Base-by-base conservation (phyloP, 106 monocot species). In the Platanthera zijinensis region DNA sequence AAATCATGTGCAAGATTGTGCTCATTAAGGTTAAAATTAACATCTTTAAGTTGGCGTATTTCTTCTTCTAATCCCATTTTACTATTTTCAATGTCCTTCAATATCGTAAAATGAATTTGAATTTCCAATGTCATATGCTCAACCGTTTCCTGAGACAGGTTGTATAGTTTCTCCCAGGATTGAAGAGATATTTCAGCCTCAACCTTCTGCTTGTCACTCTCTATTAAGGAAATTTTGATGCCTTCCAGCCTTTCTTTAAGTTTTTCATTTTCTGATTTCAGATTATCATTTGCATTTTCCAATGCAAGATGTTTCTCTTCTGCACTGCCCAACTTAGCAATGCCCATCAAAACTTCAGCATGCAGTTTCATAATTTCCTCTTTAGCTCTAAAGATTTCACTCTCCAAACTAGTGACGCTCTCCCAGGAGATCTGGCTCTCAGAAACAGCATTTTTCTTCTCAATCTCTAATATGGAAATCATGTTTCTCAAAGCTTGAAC, bases 381-480 rank as follows among this genome's bases (percentile, higher is more conserved):
- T 71, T 80, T 69, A 10, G 74, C 78, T 30, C 5, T 39, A 18
- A 80, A 82, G 48, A 90, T 83, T 71, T 92, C 86, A 76, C 79
- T 69, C 76, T 91, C 92, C 74, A 91, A 78, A 28, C 61, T 78
- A 39, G 74, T 61, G 71, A 99, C 78, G 52, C 76, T 86, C 74
- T 82, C 88, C 69, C 70, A 48, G 18, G 73, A 86, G 50, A 84
- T 50, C 76, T 88, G 79, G 72, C 74, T 87, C 71, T 84, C 78
- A 66, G 78, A 68, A 74, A 84, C 52, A 67, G 84, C 78, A 77
- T 82, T 80, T 81, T 89, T 85, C 70, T 89, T 97, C 62, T 94
- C 91, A 52, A 78, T 51, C 66, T 89, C 78, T 69, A 85, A 63
- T 73, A 80, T 77, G 22, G 85, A 82, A 7, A 84, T 76, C 1